phyloP scores from a whole-genome alignment of 495 filamentous ascomycete species.

The Penicillium daleae region DNA sequence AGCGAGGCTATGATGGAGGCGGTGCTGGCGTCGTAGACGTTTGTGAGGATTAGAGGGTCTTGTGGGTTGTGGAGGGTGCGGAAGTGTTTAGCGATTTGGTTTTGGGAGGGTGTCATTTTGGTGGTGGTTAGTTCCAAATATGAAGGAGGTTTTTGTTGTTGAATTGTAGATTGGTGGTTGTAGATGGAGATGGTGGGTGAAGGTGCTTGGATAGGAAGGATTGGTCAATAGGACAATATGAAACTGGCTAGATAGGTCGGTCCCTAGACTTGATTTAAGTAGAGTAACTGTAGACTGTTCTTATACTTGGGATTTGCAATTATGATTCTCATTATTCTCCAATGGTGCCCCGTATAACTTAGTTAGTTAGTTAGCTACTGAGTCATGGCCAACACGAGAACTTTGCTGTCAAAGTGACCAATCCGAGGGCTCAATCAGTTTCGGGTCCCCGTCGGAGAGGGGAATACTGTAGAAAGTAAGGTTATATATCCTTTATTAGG shows the following conservation, averaged over 20 bases:
- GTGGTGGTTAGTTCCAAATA: not conserved
- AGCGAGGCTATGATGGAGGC: constrained; percentile 46
- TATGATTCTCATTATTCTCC: not conserved
- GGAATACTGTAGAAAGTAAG: not conserved
- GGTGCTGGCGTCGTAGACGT: constrained; percentile 54
- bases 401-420: constrained; percentile 8
- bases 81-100: constrained; percentile 20
- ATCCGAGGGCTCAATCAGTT: not conserved
- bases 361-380: not conserved
- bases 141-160: not conserved
- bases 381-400: constrained; percentile 5
- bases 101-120: not conserved
- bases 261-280: not conserved
- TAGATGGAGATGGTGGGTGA: not conserved
- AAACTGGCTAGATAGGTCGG: not conserved
- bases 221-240: not conserved
- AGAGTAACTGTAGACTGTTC: not conserved
- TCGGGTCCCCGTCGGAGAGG: constrained; percentile 3
- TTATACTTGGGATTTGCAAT: not conserved
- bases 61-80: constrained; percentile 50
- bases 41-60: constrained; percentile 54
- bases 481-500: not conserved
- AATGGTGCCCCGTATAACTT: not conserved
- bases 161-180: not conserved
- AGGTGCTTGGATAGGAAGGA: not conserved